phyloP scores from a whole-genome alignment of 352 stramenopile genomes.

The Globisporangium irregulare region DNA sequence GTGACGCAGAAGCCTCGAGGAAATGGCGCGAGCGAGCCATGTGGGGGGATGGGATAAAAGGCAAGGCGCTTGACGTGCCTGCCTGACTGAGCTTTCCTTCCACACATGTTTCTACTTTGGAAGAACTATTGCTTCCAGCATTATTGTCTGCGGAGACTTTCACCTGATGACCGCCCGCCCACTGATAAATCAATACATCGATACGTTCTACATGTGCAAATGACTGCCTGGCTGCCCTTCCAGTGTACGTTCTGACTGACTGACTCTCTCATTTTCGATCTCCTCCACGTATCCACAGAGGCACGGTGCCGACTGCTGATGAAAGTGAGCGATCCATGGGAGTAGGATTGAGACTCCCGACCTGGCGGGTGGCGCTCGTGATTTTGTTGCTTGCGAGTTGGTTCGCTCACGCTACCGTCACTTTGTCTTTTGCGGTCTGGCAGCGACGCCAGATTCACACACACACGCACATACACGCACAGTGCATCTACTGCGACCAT shows the following conservation, averaged over 20 bases:
- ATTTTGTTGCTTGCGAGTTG: neutral
- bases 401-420: neutral
- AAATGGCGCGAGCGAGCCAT: neutral
- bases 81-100: no score
- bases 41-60: no score
- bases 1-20: neutral
- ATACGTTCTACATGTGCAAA: no score
- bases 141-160: no score
- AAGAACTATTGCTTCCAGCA: no score
- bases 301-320: neutral
- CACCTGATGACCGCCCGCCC: no score
- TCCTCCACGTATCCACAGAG: neutral
- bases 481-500: neutral
- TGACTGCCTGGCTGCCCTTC: neutral
- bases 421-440: conserved; percentile 4
- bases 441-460: neutral
- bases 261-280: neutral
- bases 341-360: neutral
- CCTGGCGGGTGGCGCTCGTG: neutral
- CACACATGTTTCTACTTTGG: no score
- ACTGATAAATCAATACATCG: no score
- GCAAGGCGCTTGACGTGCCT: neutral
- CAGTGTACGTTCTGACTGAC: neutral
- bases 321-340: neutral
- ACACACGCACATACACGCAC: neutral